Base-by-base conservation (phyloP, 306 rosid genomes). In the Castanea sativa region DNA sequence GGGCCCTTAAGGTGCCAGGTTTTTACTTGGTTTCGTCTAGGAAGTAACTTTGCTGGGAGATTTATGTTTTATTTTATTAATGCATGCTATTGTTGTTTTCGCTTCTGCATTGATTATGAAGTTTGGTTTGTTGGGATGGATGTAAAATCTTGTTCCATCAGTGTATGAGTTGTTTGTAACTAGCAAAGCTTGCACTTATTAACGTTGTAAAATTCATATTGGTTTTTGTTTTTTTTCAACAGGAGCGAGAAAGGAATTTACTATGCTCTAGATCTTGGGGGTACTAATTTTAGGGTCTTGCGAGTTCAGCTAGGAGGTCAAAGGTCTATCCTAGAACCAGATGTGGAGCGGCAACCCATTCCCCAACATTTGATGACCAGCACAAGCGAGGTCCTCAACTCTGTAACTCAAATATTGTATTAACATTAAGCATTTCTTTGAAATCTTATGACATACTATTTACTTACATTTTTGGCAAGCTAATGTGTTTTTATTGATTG, bases 211-310 rank as follows among this genome's bases (percentile, higher is more conserved):
- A 76, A 32, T 58, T 14, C 58, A 49, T 71, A 29, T 52, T 51
- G 69, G 45, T 45, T 41, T 41, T 41, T 41, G 45, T 41, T 41
- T 69, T 49, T 49, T 49, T 56, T 65, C 58, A 79, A 68, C 90
- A 94, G 98, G 89, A 88, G 86, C 7, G 97, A 94, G 82, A 87
- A 74, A 73, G 98, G 97, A 86, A 90, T 92, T 68, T 91, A 86
- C 78, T 94, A 92, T 83, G 97, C 96, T 6, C 89, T 94, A 79
- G 92, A 94, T 89, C 94, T 94, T 74, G 97, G 96, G 56, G 98
- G 94, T 67, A 91, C 98, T 71, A 89, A 94, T 88, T 92, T 90
- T 86, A 82, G 98, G 93, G 97, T 91, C 76, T 81, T 89, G 83
- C 89, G 97, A 68, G 91, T 90, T 81, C 88, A 83, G 79, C 88